Percentiles rank a stretch among this genome's conserved stretches.
phyloP scores from a whole-genome alignment of 805 yeast species.

The Yarrowia sp. region DNA sequence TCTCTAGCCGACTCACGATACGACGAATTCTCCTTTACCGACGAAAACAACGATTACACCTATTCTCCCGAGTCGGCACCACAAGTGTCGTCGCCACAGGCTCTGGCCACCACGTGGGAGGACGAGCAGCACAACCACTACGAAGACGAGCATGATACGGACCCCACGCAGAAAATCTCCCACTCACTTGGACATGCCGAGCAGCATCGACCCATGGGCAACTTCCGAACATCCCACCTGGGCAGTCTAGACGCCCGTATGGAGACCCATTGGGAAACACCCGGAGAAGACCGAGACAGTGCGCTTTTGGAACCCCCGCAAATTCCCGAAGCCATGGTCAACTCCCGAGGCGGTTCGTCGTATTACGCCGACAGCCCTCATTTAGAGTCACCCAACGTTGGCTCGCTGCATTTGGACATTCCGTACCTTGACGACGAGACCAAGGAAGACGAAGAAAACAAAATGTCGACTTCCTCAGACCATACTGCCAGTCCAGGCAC shows the following conservation, averaged over 20 bases:
- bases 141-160: neutral
- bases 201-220: constrained; percentile 1
- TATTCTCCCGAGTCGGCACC: neutral
- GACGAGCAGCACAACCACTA: constrained; percentile 14
- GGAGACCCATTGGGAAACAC: constrained; percentile 17
- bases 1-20: constrained; percentile 11
- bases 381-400: constrained; percentile 1
- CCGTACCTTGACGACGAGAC: constrained; percentile 18
- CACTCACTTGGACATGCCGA: constrained; percentile 20
- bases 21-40: constrained; percentile 14
- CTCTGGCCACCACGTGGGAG: constrained; percentile 5
- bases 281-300: constrained; percentile 17
- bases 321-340: neutral
- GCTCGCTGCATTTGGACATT: constrained; percentile 5
- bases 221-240: neutral
- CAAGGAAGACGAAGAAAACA: neutral
- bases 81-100: too few species aligned
- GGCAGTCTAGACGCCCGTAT: constrained; percentile 14
- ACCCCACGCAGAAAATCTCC: constrained; percentile 11
- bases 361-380: constrained; percentile 17
- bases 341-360: constrained; percentile 4
- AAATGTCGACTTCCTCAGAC: constrained; percentile 11
- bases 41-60: neutral
- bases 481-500: neutral
- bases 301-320: neutral